Conservation (phyloP, 2,329 filamentous ascomycete species). For the Pyrenophora seminiperda region DNA sequence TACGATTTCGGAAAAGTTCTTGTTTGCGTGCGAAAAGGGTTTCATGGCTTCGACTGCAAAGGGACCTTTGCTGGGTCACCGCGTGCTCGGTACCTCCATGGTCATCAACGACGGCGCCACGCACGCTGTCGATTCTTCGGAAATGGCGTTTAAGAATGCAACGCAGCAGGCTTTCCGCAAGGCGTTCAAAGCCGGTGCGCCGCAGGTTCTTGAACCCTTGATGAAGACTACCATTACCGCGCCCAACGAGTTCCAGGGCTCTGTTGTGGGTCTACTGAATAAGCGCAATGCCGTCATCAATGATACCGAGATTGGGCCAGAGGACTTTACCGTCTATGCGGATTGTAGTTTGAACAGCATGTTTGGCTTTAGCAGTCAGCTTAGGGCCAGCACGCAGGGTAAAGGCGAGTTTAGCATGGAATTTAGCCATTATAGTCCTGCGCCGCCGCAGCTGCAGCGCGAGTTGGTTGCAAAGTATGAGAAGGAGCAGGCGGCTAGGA, state of each 20-base stretch:
- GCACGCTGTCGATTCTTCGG: slow-evolving; percentile 96
- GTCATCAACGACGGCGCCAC: slow-evolving; percentile 94
- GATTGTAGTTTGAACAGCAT: slow-evolving; percentile 95
- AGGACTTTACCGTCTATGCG: slow-evolving; percentile 90
- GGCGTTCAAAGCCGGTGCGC: slow-evolving; percentile 79
- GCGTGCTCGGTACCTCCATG: slow-evolving; percentile 87
- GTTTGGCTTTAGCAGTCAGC: slow-evolving; percentile 94
- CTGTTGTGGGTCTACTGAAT: slow-evolving; percentile 91
- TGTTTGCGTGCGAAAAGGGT: slow-evolving; percentile 93
- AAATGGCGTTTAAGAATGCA: slow-evolving; percentile 93
- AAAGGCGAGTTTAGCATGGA: slow-evolving; percentile 99
- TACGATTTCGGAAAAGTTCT: slow-evolving; percentile 91
- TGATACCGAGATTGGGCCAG: slow-evolving; percentile 89
- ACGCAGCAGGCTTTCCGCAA: slow-evolving; percentile 97
- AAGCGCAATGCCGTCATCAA: slow-evolving; percentile 95
- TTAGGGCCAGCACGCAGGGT: slow-evolving; percentile 92
- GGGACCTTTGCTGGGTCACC: slow-evolving; percentile 90
- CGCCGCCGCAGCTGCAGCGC: slow-evolving; percentile 86
- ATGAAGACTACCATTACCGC: slow-evolving; percentile 99
- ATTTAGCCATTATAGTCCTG: slow-evolving; percentile 92
- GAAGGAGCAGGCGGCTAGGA: slow-evolving; percentile 68
- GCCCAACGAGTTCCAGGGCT: slow-evolving; percentile 96
- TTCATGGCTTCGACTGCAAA: slow-evolving; percentile 83
- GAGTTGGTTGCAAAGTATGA: slow-evolving; percentile 71
- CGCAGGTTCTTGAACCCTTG: slow-evolving; percentile 87